Conservation (phyloP, 768 basidiomycete species). For the Mycena vulgaris region DNA sequence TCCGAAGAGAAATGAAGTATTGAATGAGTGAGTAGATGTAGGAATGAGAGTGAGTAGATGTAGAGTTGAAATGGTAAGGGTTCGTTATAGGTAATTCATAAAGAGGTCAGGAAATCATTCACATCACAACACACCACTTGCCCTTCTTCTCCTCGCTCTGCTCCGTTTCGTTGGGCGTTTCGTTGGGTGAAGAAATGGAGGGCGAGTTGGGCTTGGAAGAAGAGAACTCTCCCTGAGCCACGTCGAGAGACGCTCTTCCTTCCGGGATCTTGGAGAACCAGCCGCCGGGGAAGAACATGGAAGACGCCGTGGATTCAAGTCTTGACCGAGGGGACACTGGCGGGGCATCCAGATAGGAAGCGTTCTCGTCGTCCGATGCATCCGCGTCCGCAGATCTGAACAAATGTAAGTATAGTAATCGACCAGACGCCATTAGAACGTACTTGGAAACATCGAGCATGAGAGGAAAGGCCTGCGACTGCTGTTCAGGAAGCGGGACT, state of each 20-base stretch:
- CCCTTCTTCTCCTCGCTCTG: conserved; percentile 49
- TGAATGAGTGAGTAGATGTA: no score
- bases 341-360: conserved; percentile 26
- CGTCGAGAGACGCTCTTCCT: conserved; percentile 64
- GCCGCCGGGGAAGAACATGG: conserved; percentile 70
- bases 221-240: conserved; percentile 65
- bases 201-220: conserved; percentile 47
- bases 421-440: neutral
- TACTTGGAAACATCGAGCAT: conserved; percentile 23
- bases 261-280: conserved; percentile 65
- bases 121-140: conserved; percentile 61
- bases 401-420: neutral
- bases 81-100: conserved; percentile 35
- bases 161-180: conserved; percentile 27
- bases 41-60: conserved; percentile 5
- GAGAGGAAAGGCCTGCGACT: conserved; percentile 27
- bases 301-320: conserved; percentile 70
- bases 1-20: conserved; percentile 13
- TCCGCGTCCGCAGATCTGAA: conserved; percentile 32
- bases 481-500: conserved; percentile 24
- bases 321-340: conserved; percentile 52
- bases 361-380: conserved; percentile 28
- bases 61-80: no score
- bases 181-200: conserved; percentile 37
- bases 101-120: conserved; percentile 22